Percentiles rank a stretch among this genome's conserved stretches.
These are phyloP conservation scores for Yamadazyma phyllophila DNA, from an alignment of 805 yeast species.

Conservation along the genomic window DNA sequence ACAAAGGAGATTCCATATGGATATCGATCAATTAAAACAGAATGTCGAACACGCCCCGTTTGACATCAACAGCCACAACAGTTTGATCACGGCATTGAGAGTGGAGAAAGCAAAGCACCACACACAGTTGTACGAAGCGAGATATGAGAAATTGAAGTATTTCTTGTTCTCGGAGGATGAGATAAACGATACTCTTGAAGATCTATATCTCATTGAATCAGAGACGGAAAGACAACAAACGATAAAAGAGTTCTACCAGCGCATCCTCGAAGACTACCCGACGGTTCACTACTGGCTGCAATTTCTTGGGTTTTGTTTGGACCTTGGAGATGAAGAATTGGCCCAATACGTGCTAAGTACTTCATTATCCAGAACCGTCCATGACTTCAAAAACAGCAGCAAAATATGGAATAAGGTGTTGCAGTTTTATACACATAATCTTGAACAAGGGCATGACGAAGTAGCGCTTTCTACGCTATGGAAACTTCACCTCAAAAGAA, in stretches of 20 bases:
- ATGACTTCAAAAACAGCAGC: constrained; percentile 21
- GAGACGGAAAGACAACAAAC: constrained; percentile 4
- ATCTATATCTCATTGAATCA: constrained; percentile 15
- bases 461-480: constrained; percentile 19
- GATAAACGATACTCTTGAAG: constrained; percentile 20
- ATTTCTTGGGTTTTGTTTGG: constrained; percentile 16
- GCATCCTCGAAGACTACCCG: constrained; percentile 20
- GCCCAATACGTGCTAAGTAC: constrained; percentile 14
- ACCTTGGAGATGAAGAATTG: constrained; percentile 3
- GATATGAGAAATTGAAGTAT: constrained; percentile 7
- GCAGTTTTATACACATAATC: constrained; percentile 5
- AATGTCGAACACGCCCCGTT: constrained; percentile 12
- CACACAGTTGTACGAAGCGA: not conserved
- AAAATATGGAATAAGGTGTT: constrained; percentile 12
- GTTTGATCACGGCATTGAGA: constrained; percentile 15
- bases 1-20: constrained; percentile 1
- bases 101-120: constrained; percentile 1
- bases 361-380: constrained; percentile 22
- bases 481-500: constrained; percentile 26
- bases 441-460: constrained; percentile 7
- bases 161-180: constrained; percentile 12
- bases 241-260: constrained; percentile 16
- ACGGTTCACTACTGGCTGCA: constrained; percentile 20
- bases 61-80: constrained; percentile 15
- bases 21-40: constrained; percentile 11